Percentiles rank a stretch among this genome's conserved stretches.
Conservation (phyloP, 768 basidiomycete genomes). For the Lactarius hatsudake region DNA sequence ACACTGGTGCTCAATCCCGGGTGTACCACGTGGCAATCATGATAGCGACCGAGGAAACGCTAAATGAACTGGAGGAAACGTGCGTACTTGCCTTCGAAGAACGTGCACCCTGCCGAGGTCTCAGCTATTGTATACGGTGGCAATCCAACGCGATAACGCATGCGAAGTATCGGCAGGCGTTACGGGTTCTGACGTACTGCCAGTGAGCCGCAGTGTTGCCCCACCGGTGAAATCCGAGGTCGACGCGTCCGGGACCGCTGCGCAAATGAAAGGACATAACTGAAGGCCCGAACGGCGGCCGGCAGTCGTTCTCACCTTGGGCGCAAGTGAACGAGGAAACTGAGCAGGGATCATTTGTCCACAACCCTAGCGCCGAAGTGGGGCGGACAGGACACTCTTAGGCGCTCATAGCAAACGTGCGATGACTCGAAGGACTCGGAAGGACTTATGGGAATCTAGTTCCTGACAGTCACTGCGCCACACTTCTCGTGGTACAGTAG, state of each 20-base stretch:
- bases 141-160: not conserved
- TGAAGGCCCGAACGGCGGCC: not conserved
- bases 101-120: not conserved
- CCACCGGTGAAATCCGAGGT: not conserved
- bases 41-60: not conserved
- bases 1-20: not conserved
- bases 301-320: not conserved
- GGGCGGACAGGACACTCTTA: not conserved
- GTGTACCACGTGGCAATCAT: not conserved
- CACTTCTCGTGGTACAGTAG: not conserved
- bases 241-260: not conserved
- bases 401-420: conserved; percentile 6
- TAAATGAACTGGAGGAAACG: not conserved
- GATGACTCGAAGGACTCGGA: conserved; percentile 3
- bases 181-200: not conserved
- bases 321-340: not conserved
- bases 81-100: not conserved
- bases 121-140: not conserved
- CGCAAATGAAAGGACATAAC: not conserved
- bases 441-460: not conserved
- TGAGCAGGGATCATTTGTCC: not conserved
- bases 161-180: not conserved
- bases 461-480: not conserved
- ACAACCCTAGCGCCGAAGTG: not conserved
- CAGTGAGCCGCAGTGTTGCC: not conserved